Evolutionary conservation across 1,284 basidiomycete genomes (phyloP).

Genomic region (Omphalotus olearius): DNA sequence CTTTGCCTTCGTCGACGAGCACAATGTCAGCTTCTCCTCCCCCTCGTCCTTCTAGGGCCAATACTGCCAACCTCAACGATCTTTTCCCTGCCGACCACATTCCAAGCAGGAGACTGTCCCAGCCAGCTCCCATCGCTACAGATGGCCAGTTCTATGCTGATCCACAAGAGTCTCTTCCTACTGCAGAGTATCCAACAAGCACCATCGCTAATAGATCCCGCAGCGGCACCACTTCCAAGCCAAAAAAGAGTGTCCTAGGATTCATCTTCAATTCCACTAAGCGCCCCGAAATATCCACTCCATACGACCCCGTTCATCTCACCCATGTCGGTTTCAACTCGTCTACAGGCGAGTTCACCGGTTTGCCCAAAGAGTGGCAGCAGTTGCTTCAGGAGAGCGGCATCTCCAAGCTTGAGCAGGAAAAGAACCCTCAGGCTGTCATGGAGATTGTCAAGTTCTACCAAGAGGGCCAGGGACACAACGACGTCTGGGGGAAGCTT

Average conservation of each 20-base stretch:
- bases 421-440: slow-evolving; percentile 96
- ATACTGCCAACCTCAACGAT: slow-evolving; percentile 75
- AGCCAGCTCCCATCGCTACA: slow-evolving; percentile 27
- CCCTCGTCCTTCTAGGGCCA: slow-evolving; percentile 73
- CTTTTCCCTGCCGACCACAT: slow-evolving; percentile 44
- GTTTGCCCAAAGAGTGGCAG: slow-evolving; percentile 99
- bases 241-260: slow-evolving; percentile 72
- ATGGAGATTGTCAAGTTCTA: slow-evolving; percentile 99
- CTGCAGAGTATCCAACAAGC: slow-evolving; percentile 24
- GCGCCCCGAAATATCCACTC: slow-evolving; percentile 93
- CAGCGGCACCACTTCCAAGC: slow-evolving; percentile 61
- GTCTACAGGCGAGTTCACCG: slow-evolving; percentile 97
- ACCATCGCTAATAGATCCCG: slow-evolving; percentile 45
- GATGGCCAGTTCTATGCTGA: slow-evolving; percentile 40
- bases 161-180: slow-evolving; percentile 39
- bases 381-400: slow-evolving; percentile 95
- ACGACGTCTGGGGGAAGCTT: slow-evolving; percentile 82
- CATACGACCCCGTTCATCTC: slow-evolving; percentile 99
- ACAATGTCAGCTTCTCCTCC: slow-evolving; percentile 46
- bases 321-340: slow-evolving; percentile 99
- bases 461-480: slow-evolving; percentile 69
- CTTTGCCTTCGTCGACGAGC: slow-evolving; percentile 47
- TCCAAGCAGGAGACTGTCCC: slow-evolving; percentile 52
- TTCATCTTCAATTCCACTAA: slow-evolving; percentile 80
- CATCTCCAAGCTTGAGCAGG: slow-evolving; percentile 92